A percentile compares a stretch with the other conserved stretches of the same genome.
These are phyloP conservation scores for Lojkania enalia DNA, from an alignment of 2,329 filamentous ascomycete genomes.

Conservation along the genomic window DNA sequence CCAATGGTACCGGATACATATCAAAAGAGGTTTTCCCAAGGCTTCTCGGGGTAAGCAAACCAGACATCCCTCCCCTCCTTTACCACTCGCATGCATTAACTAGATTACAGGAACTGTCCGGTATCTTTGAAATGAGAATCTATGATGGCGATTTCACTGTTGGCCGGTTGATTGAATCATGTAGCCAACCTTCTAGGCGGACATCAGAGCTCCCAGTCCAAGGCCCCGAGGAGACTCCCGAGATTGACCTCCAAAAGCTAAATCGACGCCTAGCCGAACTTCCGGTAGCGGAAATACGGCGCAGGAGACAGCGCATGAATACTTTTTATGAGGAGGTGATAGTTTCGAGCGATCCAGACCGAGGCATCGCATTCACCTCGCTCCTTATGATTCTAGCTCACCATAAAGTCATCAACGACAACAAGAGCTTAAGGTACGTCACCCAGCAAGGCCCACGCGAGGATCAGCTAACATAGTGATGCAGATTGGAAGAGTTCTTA, in stretches of 20 bases:
- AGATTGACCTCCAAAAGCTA: slow-evolving; percentile 73
- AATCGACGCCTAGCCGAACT: slow-evolving; percentile 73
- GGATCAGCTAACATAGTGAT: slow-evolving; percentile 17
- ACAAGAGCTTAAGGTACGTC: slow-evolving; percentile 79
- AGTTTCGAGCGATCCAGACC: slow-evolving; percentile 86
- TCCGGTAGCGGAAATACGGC: slow-evolving; percentile 73
- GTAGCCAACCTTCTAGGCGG: slow-evolving; percentile 62
- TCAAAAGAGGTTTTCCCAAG: slow-evolving; percentile 86
- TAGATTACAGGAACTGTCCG: slow-evolving; percentile 88
- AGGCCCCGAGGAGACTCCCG: slow-evolving; percentile 41
- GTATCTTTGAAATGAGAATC: slow-evolving; percentile 95
- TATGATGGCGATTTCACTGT: slow-evolving; percentile 92
- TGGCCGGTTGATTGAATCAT: slow-evolving; percentile 81
- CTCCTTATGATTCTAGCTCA: slow-evolving; percentile 95
- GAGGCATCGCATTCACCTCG: slow-evolving; percentile 87
- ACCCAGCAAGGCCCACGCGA: not conserved
- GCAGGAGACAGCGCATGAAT: slow-evolving; percentile 78
- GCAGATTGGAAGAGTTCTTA: slow-evolving; percentile 87
- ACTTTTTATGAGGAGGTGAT: slow-evolving; percentile 97
- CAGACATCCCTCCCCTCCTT: not conserved
- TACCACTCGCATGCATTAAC: slow-evolving; percentile 14
- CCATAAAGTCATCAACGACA: slow-evolving; percentile 98
- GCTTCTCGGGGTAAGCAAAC: slow-evolving; percentile 69
- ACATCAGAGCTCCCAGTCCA: slow-evolving; percentile 53
- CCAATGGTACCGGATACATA: slow-evolving; percentile 88